Evolutionary conservation across 2,329 filamentous ascomycete genomes (phyloP), one percentile per base, ranked within the genome.

Genomic region (Scytalidium lignicola): DNA sequence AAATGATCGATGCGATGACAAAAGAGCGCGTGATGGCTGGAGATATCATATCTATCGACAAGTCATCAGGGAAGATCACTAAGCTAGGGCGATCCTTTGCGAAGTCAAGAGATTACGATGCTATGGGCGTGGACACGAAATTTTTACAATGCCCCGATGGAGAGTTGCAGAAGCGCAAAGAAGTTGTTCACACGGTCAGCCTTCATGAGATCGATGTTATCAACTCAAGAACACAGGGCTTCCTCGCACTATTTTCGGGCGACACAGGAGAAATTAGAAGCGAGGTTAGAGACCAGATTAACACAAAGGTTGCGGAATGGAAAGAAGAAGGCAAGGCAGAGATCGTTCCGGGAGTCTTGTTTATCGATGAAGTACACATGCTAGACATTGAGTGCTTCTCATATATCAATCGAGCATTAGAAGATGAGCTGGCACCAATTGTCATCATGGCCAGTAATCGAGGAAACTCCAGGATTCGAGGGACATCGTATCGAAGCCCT

Each of bases 1-100:
- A 97, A 74, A 97, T 99, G 93, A 99, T 99, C 58, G 93, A 99
- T 66, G 90, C 90, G 57, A 96, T 99, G 90, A 96, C 91, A 58
- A 97, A 97, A 72, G 93, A 99, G 75, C 92, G 95, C 62, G 90
- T 99, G 57, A 96, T 97, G 85, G 93, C 93, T 3, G 93, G 93
- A 61, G 93, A 99, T 67, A 93, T 99, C 58, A 95, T 99, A 62
- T 95, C 89, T 50, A 97, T 99, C 61, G 93, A 99, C 76, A 99
- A 99, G 74, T 91, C 92, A 0, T 96, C 90, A 2, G 93, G 93
- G 57, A 96, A 96, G 71, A 97, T 99, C 67, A 95, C 90, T 48
- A 99, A 97, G 72, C 81, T 99, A 19, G 93, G 93, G 50, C 85
- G 93, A 48, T 96, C 90, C 23, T 99, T 93, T 70, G 91, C 93